Evolutionary conservation across 2,329 filamentous ascomycete genomes (phyloP), one percentile per base, ranked within the genome.

Genomic region (Ascochyta koolunga): DNA sequence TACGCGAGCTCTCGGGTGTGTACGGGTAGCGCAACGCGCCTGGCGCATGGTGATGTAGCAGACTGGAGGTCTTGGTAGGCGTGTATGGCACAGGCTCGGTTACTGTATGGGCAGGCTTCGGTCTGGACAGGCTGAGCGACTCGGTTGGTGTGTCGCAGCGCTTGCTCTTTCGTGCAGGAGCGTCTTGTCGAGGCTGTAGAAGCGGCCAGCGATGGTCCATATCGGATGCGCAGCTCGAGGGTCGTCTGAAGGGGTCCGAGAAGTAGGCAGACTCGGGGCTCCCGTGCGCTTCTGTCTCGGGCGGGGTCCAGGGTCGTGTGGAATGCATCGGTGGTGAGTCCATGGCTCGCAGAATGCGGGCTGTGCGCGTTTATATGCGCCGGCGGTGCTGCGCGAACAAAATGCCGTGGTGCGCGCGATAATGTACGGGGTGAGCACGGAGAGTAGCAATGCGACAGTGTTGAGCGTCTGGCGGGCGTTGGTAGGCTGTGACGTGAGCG

Each of bases 281-380:
- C 8, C 49, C 42, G 10, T 50, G 55, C 35, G 51, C 54, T 25
- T 68, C 68, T 19, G 56, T 57, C 13, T 71, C 65, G 9, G 70
- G 70, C 42, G 70, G 70, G 38, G 70, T 73, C 60, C 60, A 71
- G 27, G 68, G 70, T 24, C 65, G 67, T 32, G 59, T 56, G 29
- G 62, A 50, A 50, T 59, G 57, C 33, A 56, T 55, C 21, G 63
- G 60, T 13, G 65, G 59, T 11, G 66, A 55, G 38, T 62, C 59
- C 63, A 67, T 63, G 38, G 60, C 51, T 61, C 48, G 57, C 51
- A 40, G 49, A 53, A 10, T 10, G 46, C 41, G 52, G 35, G 27
- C 19, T 43, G 21, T 32, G 41, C 45, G 41, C 40, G 41, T 50
- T 54, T 54, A 46, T 54, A 40, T 54, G 51, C 51, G 45, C 45